Conservation (phyloP, 2,329 filamentous ascomycete genomes). For the Daldinia sp. region DNA sequence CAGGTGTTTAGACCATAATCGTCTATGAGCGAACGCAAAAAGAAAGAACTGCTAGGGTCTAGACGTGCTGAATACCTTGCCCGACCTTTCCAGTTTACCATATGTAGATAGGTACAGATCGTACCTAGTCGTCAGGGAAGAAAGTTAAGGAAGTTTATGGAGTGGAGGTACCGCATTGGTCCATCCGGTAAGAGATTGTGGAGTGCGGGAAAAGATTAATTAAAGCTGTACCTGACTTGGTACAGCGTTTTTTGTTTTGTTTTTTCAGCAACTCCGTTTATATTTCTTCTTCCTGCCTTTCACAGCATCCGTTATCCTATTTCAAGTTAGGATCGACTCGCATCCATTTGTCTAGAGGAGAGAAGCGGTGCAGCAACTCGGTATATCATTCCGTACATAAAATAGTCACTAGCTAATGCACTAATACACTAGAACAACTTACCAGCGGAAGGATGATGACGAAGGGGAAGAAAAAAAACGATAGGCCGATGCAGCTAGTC, state of each 20-base stretch:
- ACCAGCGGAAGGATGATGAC: neutral
- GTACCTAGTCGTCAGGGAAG: neutral
- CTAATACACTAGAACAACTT: neutral
- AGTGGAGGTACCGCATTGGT: conserved; percentile 7
- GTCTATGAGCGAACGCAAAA: conserved; percentile 4
- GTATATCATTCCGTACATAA: neutral
- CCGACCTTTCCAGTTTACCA: neutral
- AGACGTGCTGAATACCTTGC: neutral
- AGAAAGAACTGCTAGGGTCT: conserved; percentile 12
- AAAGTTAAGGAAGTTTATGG: neutral
- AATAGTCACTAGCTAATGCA: neutral
- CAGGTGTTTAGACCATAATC: conserved; percentile 13
- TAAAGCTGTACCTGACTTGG: conserved; percentile 3
- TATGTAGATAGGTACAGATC: neutral
- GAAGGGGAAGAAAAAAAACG: conserved; percentile 8
- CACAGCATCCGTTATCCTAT: conserved; percentile 5
- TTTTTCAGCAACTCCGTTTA: neutral
- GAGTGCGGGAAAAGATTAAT: conserved; percentile 16
- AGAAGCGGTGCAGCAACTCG: conserved; percentile 8
- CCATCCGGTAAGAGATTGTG: neutral
- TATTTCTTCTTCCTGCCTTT: conserved; percentile 3
- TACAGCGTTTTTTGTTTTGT: neutral
- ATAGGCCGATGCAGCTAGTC: conserved; percentile 22
- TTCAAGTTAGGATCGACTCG: conserved; percentile 24
- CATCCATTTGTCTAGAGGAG: conserved; percentile 8